A percentile compares a stretch with the other conserved stretches of the same genome.
Conservation (phyloP, 2,329 filamentous ascomycete species). For the Akanthomyces lecanii region DNA sequence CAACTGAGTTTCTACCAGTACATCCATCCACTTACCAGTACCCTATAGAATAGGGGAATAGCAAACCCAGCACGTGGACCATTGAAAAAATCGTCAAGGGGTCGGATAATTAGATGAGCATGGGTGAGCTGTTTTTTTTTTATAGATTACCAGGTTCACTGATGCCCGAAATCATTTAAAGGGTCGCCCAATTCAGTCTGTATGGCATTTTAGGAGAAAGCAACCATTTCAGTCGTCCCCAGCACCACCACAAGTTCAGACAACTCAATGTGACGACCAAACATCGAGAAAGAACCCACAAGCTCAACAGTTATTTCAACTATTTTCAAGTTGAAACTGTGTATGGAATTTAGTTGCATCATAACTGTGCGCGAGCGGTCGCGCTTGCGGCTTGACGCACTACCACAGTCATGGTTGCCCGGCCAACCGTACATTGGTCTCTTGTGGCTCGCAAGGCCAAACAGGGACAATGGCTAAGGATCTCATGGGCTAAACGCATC, state of each 20-base stretch:
- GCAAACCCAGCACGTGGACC: not conserved
- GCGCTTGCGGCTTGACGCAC: not conserved
- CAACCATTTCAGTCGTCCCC: too few species aligned
- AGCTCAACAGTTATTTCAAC: too few species aligned
- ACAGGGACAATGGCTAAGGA: not conserved
- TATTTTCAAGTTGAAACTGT: too few species aligned
- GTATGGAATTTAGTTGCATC: too few species aligned
- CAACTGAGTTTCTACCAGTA: too few species aligned
- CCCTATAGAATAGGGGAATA: not conserved
- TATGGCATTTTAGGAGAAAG: too few species aligned
- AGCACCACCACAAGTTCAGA: not conserved
- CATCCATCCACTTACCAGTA: not conserved
- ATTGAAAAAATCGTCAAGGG: not conserved
- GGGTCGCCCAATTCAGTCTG: not conserved
- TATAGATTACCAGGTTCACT: not conserved
- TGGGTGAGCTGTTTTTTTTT: not conserved
- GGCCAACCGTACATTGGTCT: slow-evolving; percentile 20
- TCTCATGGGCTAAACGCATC: not conserved
- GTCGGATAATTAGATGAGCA: not conserved
- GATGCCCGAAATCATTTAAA: slow-evolving; percentile 4
- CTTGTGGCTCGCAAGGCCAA: slow-evolving; percentile 5
- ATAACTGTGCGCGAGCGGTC: not conserved
- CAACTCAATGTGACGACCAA: too few species aligned
- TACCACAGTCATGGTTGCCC: slow-evolving; percentile 20
- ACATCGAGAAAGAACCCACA: too few species aligned